These are phyloP conservation scores for Orbilia brochopaga DNA, from an alignment of 2,329 filamentous ascomycete genomes.

Conservation along the genomic window DNA sequence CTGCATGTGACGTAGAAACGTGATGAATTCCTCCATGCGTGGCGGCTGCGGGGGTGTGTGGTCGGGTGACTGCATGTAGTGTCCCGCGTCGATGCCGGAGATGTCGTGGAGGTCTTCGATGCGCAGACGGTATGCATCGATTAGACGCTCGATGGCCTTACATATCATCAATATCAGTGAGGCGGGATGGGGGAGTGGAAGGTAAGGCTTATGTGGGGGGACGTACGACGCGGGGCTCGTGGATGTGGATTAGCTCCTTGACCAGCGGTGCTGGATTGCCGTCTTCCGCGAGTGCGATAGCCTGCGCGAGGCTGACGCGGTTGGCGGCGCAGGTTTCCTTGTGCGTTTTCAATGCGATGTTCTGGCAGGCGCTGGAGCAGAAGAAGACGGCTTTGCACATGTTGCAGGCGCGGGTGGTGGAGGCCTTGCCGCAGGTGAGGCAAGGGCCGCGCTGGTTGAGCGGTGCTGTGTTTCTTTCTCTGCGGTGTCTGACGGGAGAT, in stretches of 20 bases:
- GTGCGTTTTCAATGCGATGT: constrained; percentile 14
- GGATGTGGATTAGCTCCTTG: constrained; percentile 25
- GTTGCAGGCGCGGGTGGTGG: constrained; percentile 17
- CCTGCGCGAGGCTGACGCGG: constrained; percentile 5
- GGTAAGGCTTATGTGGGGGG: background rate
- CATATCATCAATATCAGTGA: background rate
- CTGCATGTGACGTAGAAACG: constrained; percentile 30
- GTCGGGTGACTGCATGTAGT: constrained; percentile 9
- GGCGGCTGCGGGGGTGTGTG: background rate
- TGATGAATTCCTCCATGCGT: constrained; percentile 31
- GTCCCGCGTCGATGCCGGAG: constrained; percentile 20
- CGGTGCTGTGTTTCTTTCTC: constrained; percentile 9
- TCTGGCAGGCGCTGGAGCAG: constrained; percentile 30
- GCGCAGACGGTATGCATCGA: constrained; percentile 35
- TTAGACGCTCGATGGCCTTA: constrained; percentile 37
- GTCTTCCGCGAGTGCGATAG: constrained; percentile 20
- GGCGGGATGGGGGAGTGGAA: no score
- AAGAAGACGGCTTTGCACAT: constrained; percentile 33
- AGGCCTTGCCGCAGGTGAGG: constrained; percentile 19
- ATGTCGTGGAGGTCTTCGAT: constrained; percentile 28
- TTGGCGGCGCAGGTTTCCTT: constrained; percentile 19
- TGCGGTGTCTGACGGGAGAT: background rate
- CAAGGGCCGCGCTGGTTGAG: constrained; percentile 19
- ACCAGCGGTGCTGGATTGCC: constrained; percentile 31
- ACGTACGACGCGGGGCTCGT: constrained; percentile 30